Evolutionary conservation across 192 early-diverging fungal species (phyloP).

Genomic region (Ambispora gerdemannii): DNA sequence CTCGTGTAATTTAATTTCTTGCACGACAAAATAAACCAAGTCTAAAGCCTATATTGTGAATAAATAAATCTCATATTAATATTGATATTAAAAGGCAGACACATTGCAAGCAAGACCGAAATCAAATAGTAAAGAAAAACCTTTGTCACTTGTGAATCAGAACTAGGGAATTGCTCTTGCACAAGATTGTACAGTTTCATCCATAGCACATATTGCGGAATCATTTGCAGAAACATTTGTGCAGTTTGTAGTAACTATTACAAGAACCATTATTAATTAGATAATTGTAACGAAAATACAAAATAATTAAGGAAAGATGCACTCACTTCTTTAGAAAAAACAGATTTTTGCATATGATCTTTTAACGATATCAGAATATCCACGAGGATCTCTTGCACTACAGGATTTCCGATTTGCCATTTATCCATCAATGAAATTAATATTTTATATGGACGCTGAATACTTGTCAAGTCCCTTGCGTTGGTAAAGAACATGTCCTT

Average conservation of each 20-base stretch:
- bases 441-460: conserved; percentile 71
- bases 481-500: conserved; percentile 41
- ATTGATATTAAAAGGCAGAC: too few relatives aligned
- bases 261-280: not conserved
- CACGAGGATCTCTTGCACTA: conserved; percentile 69
- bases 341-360: conserved; percentile 42
- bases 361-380: conserved; percentile 70
- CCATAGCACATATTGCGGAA: conserved; percentile 87
- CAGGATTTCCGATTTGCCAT: conserved; percentile 72
- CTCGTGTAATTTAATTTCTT: conserved; percentile 72
- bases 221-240: conserved; percentile 86
- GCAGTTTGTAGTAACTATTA: conserved; percentile 72
- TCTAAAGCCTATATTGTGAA: conserved; percentile 42
- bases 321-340: conserved; percentile 44
- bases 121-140: conserved; percentile 9
- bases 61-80: not conserved
- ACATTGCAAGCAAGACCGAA: not conserved
- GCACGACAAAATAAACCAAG: conserved; percentile 70
- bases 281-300: not conserved
- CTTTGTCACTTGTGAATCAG: conserved; percentile 33
- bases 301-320: not conserved
- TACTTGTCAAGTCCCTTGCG: conserved; percentile 39
- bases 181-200: conserved; percentile 60
- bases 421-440: conserved; percentile 86
- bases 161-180: conserved; percentile 41